Evolutionary conservation across 768 basidiomycete species (phyloP), one percentile per base, ranked within the genome.

Genomic region (Tulasnella sp.): DNA sequence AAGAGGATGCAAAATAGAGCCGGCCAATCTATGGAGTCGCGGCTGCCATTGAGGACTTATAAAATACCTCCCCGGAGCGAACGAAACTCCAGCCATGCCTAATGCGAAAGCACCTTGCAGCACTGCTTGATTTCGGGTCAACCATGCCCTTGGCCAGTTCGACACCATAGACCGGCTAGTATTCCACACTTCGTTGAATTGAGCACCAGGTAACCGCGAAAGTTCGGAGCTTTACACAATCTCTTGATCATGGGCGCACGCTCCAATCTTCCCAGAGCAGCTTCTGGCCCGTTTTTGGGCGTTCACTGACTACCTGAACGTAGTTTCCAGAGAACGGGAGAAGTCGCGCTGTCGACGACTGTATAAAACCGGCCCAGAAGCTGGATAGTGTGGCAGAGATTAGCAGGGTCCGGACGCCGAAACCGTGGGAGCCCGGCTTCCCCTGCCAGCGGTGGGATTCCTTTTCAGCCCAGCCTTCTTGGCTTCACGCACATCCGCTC

Each of bases 81-180:
- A 35, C 5, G 35, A 35, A 35, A 35, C 35, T 35, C 35, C 2
- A 2, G 35, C 35, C 35, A 35, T 35, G 35, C 35, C 5, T 5
- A 35, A 35, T 5, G 35, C 35, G 35, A 71, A 71, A 77, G 39
- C 18, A 84, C 83, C 85, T 97, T 96, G 86, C 93, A 93, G 83
- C 97, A 98, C 85, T 98, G 94, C 86, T 91, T 95, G 87, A 99
- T 98, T 87, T 99, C 95, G 83, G 97, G 76, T 99, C 98, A 67
- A 98, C 96, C 91, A 99, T n/a, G 35, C 35, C 94, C 85, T 96
- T 95, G 26, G 98, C 97, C 90, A 99, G 93, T 78, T 91, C 89
- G 37, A 96, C 90, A 82, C 20, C 9, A 67, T 16, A 57, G 77
- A 23, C 13, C 74, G 13, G 69, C 13, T 4, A n/a, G 37, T 1